These are phyloP conservation scores for Penicillium nucicola DNA, from an alignment of 495 filamentous ascomycete species.

Conservation along the genomic window DNA sequence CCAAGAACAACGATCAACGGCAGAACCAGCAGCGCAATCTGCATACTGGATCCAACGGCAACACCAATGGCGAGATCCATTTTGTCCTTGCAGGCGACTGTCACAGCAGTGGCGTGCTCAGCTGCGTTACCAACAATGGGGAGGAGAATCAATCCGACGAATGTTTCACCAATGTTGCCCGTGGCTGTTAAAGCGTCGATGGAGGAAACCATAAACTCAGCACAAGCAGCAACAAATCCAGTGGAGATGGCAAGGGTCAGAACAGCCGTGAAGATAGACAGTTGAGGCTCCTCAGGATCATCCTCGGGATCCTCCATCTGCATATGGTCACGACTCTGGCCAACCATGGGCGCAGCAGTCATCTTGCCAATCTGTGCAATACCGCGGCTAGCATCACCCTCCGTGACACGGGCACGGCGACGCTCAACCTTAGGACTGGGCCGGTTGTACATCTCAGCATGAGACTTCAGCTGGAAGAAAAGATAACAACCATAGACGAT, in stretches of 20 bases:
- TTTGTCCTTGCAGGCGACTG: conserved; percentile 84
- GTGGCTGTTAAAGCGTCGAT: conserved; percentile 66
- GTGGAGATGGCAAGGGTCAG: conserved; percentile 69
- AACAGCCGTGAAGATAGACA: conserved; percentile 66
- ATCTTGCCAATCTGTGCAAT: conserved; percentile 60
- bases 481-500: conserved; percentile 76
- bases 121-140: conserved; percentile 91
- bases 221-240: conserved; percentile 78
- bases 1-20: conserved; percentile 76
- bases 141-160: conserved; percentile 79
- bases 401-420: conserved; percentile 45
- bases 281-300: conserved; percentile 69
- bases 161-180: conserved; percentile 62
- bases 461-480: conserved; percentile 79
- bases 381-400: conserved; percentile 57
- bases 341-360: conserved; percentile 35
- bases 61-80: conserved; percentile 88
- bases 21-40: conserved; percentile 78
- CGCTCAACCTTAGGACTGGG: conserved; percentile 67
- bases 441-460: conserved; percentile 68
- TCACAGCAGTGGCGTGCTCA: conserved; percentile 84
- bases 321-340: conserved; percentile 42
- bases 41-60: conserved; percentile 81
- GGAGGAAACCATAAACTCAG: conserved; percentile 83
- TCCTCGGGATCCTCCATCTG: conserved; percentile 47